phyloP scores from a whole-genome alignment of 2,329 filamentous ascomycete species.

The Pestalotiopsis sp. region DNA sequence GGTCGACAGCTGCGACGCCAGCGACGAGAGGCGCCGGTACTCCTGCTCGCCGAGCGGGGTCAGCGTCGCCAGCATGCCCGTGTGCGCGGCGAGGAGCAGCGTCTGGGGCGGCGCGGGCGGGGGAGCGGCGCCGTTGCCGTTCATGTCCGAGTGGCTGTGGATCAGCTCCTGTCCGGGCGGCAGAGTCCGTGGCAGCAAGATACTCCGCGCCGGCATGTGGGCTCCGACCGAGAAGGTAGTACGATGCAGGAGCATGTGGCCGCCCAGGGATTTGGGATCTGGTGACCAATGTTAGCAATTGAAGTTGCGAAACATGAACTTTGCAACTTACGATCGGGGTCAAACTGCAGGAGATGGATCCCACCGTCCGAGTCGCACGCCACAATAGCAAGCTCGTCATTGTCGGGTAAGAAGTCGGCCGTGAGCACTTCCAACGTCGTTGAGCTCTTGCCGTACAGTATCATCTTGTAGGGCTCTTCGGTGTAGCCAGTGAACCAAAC shows the following conservation, averaged over 20 bases:
- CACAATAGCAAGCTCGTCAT: conserved; percentile 79
- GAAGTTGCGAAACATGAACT: conserved; percentile 1
- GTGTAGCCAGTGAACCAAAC: conserved; percentile 96
- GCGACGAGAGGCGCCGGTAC: conserved; percentile 81
- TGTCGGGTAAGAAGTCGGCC: conserved; percentile 87
- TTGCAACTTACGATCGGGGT: conserved; percentile 78
- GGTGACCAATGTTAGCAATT: conserved; percentile 27
- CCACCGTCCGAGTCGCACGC: conserved; percentile 84
- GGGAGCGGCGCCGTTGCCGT: conserved; percentile 20
- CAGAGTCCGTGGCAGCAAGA: conserved; percentile 72
- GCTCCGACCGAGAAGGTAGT: conserved; percentile 85
- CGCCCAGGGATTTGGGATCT: conserved; percentile 94
- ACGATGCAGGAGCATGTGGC: conserved; percentile 82
- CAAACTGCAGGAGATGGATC: conserved; percentile 88
- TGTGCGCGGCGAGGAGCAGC: conserved; percentile 73
- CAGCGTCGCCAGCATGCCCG: conserved; percentile 76
- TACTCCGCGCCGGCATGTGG: conserved; percentile 74
- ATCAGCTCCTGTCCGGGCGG: conserved; percentile 37
- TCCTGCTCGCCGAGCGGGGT: conserved; percentile 76
- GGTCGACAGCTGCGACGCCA: conserved; percentile 78
- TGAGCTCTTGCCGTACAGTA: conserved; percentile 85
- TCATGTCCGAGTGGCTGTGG: conserved; percentile 26
- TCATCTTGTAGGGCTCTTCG: conserved; percentile 95
- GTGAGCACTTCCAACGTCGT: conserved; percentile 77
- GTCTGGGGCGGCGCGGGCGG: conserved; percentile 38